phyloP scores from a whole-genome alignment of 306 rosid genomes.

The Vigna mungo region DNA sequence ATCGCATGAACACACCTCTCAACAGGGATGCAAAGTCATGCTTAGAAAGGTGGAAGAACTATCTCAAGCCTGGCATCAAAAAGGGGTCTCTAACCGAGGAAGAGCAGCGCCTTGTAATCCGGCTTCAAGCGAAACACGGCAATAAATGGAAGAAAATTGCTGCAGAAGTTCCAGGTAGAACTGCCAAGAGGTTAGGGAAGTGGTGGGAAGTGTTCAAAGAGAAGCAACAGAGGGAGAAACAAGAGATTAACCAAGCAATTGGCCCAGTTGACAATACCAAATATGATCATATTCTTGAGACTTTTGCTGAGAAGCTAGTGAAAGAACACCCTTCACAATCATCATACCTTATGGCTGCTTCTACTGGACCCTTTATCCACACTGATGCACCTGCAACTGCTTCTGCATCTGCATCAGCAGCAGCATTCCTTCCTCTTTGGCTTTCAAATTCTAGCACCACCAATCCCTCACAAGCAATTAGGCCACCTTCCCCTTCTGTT shows the following conservation, averaged over 20 bases:
- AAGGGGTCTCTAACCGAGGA: conserved; percentile 74
- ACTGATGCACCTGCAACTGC: conserved; percentile 42
- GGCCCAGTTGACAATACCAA: conserved; percentile 67
- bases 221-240: conserved; percentile 77
- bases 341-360: conserved; percentile 60
- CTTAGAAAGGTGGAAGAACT: conserved; percentile 91
- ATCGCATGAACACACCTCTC: conserved; percentile 78
- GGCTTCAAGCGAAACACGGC: conserved; percentile 67
- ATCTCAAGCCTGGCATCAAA: conserved; percentile 73
- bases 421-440: background rate
- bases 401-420: conserved; percentile 48
- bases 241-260: conserved; percentile 47
- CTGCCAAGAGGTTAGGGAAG: conserved; percentile 80
- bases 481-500: background rate
- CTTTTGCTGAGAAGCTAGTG: conserved; percentile 75
- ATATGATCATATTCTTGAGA: conserved; percentile 76
- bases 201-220: conserved; percentile 96
- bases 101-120: conserved; percentile 67
- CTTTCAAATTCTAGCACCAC: background rate
- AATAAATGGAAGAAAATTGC: conserved; percentile 82
- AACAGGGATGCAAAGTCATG: conserved; percentile 84
- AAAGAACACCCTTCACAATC: conserved; percentile 54
- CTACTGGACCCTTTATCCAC: background rate
- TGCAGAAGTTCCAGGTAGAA: conserved; percentile 68
- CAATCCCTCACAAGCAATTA: conserved; percentile 43